phyloP scores from a whole-genome alignment of 805 yeast species.

The Metschnikowia reukaufii region DNA sequence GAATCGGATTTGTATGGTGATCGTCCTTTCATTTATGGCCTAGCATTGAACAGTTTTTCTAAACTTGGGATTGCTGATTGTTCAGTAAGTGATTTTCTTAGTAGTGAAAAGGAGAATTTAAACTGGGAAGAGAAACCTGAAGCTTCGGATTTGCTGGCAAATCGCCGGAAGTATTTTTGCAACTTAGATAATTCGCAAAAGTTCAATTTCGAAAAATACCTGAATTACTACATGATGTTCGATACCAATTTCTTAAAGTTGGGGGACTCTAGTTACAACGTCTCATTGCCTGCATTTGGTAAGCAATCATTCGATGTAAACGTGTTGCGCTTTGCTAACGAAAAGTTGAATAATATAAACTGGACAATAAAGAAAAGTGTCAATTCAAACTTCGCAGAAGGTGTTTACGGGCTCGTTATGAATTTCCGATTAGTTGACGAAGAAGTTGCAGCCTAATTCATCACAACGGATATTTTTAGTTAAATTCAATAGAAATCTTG shows the following conservation, averaged over 20 bases:
- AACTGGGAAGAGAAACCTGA: conserved; percentile 19
- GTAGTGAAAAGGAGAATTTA: conserved; percentile 26
- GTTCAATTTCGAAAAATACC: conserved; percentile 40
- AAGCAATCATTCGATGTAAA: conserved; percentile 47
- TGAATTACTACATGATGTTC: conserved; percentile 49
- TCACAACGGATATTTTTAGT: neutral
- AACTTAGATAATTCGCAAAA: conserved; percentile 35
- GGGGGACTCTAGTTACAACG: conserved; percentile 49
- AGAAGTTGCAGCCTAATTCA: conserved; percentile 3
- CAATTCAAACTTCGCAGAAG: conserved; percentile 31
- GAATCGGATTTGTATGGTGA: conserved; percentile 61
- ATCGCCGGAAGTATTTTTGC: conserved; percentile 47
- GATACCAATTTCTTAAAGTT: conserved; percentile 54
- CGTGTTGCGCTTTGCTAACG: conserved; percentile 43
- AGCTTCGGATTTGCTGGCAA: conserved; percentile 30
- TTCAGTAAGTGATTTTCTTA: conserved; percentile 6
- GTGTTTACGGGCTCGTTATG: conserved; percentile 34
- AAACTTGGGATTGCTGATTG: conserved; percentile 32
- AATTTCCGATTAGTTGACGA: conserved; percentile 42
- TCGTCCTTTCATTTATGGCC: conserved; percentile 63
- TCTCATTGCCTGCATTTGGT: conserved; percentile 49
- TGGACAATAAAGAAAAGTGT: conserved; percentile 45
- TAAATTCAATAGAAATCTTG: too few species aligned
- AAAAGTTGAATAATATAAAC: conserved; percentile 45
- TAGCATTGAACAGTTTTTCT: conserved; percentile 58